A percentile compares a stretch with the other conserved stretches of the same genome.
These are phyloP conservation scores for Solanum rostratum DNA, from an alignment of 257 asterid species.

Conservation along the genomic window DNA sequence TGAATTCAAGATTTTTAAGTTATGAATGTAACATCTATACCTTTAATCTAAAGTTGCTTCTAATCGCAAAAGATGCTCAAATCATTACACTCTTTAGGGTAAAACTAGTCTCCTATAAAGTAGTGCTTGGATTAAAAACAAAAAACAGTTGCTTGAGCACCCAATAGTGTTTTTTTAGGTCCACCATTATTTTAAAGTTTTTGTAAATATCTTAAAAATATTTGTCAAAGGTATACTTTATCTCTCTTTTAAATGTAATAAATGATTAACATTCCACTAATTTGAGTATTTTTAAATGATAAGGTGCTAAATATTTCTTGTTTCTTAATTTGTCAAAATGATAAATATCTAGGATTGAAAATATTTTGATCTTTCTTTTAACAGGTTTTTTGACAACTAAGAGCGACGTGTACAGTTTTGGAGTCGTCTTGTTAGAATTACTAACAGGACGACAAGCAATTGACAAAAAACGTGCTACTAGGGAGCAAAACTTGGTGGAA, in stretches of 20 bases:
- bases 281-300: neutral
- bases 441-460: constrained; percentile 48
- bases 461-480: constrained; percentile 41
- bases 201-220: neutral
- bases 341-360: neutral
- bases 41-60: too few relatives aligned
- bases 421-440: constrained; percentile 64
- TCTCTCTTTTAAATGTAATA: neutral
- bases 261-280: neutral
- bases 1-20: neutral
- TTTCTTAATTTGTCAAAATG: neutral
- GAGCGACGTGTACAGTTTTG: constrained; percentile 71
- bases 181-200: neutral
- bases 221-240: neutral
- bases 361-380: neutral
- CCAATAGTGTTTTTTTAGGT: neutral
- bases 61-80: too few relatives aligned
- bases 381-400: constrained; percentile 63
- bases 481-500: constrained; percentile 56
- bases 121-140: neutral
- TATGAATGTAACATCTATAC: too few relatives aligned
- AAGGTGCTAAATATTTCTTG: neutral
- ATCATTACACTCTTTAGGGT: too few relatives aligned
- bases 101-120: too few relatives aligned
- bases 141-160: neutral